Evolutionary conservation across 2,329 filamentous ascomycete genomes (phyloP), one percentile per base, ranked within the genome.

Genomic region (Epichloe hybrida): DNA sequence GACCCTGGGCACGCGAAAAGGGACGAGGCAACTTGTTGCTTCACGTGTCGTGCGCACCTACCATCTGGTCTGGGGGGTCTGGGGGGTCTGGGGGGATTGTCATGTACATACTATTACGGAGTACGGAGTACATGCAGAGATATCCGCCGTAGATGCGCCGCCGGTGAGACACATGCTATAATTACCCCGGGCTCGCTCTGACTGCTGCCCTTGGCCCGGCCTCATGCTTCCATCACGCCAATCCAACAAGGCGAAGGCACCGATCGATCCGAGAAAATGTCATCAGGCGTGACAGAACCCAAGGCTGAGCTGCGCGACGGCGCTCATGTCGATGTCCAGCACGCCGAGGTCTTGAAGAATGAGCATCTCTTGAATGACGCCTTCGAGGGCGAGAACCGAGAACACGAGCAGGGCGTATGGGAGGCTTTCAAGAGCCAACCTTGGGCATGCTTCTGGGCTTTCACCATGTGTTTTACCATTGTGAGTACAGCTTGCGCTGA

Each of bases 381-480:
- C 50, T 63, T 68, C 23, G 62, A 67, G 50, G 68, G 51, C 51
- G 72, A 74, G 64, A 70, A 70, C 51, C 56, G 56, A 31, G 72
- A 74, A 60, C 66, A 70, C 50, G 56, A 67, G 36, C 65, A 69
- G 65, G 62, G 64, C 2, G 59, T 69, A 12, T 65, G 69, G 60
- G 56, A 63, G 43, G 67, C 69, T 1, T 63, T 63, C 34, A 64
- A 65, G 55, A 61, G 55, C 0, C 68, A 74, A 48, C 72, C 72
- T 20, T 67, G 65, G 66, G 72, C 72, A 46, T 68, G 67, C 31
- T 61, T 71, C 17, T 74, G 72, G 71, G 71, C 70, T 0, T 72
- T 73, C 46, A 61, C 65, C 56, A 73, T 74, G 69, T 74, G 69
- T 46, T 74, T 70, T 57, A 74, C 72, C 4, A 74, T 74, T 59